These are phyloP conservation scores for Rubus parviflorus DNA, from an alignment of 306 rosid genomes.

Conservation along the genomic window DNA sequence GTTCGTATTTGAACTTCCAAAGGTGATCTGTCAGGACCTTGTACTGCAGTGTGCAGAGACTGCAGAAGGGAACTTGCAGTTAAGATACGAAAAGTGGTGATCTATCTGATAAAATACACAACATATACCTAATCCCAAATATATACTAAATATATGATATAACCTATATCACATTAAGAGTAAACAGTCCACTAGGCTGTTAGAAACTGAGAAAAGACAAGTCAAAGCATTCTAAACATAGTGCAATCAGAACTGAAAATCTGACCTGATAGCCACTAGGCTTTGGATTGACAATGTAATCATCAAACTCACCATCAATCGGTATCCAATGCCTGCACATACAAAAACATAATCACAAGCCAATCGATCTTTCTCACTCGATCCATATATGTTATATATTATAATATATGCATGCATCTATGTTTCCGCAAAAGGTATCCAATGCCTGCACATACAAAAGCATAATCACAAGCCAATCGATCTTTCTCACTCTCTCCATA, in stretches of 20 bases:
- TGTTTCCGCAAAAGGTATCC: too few species aligned
- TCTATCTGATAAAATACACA: constrained; percentile 7
- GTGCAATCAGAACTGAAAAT: constrained; percentile 15
- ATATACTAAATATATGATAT: background rate
- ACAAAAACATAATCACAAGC: background rate
- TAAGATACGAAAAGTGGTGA: constrained; percentile 17
- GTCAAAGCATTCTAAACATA: background rate
- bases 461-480: constrained; percentile 11
- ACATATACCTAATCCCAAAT: background rate
- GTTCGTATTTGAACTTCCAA: constrained; percentile 99
- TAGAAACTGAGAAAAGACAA: background rate
- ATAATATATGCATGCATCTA: background rate
- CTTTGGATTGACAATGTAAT: constrained; percentile 93
- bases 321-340: constrained; percentile 81
- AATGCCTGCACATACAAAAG: too few species aligned
- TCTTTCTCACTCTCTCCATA: background rate
- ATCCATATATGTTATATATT: background rate
- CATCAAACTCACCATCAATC: constrained; percentile 95
- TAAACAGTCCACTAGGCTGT: background rate
- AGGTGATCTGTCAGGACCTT: constrained; percentile 88
- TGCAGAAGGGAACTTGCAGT: constrained; percentile 36
- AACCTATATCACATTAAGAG: background rate
- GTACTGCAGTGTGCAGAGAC: constrained; percentile 98
- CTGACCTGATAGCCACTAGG: constrained; percentile 98
- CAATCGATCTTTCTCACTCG: background rate